These are phyloP conservation scores for Sindora glabra DNA, from an alignment of 306 rosid genomes.

Conservation along the genomic window DNA sequence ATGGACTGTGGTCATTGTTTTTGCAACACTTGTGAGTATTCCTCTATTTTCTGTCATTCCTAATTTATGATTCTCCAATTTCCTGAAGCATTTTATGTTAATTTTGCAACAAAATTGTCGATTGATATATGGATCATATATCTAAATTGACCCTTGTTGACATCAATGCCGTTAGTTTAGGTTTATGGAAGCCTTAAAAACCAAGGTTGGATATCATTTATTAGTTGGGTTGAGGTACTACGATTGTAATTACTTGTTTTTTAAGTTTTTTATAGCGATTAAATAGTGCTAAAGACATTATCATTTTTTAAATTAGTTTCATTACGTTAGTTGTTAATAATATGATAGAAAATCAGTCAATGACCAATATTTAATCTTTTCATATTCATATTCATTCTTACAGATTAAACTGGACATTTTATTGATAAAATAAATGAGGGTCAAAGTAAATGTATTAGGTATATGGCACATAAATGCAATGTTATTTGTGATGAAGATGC, in stretches of 20 bases:
- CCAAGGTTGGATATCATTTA: background rate
- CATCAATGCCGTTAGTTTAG: background rate
- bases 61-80: background rate
- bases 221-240: no score
- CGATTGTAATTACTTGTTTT: no score
- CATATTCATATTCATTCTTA: background rate
- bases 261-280: no score
- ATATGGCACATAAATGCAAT: slow-evolving; percentile 90
- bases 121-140: background rate
- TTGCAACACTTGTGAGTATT: slow-evolving; percentile 76
- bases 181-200: background rate
- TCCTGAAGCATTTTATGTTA: background rate
- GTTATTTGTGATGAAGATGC: slow-evolving; percentile 80
- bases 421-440: slow-evolving; percentile 88
- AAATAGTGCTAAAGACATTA: no score
- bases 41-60: background rate
- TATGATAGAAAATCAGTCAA: no score
- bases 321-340: no score
- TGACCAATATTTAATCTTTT: no score
- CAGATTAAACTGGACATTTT: slow-evolving; percentile 90
- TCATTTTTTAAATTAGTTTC: no score
- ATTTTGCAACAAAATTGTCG: background rate
- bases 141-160: background rate
- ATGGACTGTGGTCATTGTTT: slow-evolving; percentile 94
- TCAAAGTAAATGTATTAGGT: slow-evolving; percentile 83